Conservation (phyloP, 192 early-diverging fungal species). For the Allomyces macrogynus region DNA sequence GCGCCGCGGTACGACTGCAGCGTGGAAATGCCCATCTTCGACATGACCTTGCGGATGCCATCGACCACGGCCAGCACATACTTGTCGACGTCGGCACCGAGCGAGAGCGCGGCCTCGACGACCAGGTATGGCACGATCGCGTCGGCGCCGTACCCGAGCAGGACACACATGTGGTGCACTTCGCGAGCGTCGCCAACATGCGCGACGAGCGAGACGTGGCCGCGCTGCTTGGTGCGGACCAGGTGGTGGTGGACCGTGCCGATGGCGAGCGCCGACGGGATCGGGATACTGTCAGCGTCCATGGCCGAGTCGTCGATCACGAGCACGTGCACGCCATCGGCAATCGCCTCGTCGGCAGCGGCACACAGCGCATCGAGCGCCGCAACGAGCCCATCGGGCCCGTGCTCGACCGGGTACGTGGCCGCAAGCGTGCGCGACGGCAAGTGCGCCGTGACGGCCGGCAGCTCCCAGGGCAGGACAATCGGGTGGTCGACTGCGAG, state of each 20-base stretch:
- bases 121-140: conserved; percentile 69
- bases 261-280: conserved; percentile 67
- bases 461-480: conserved; percentile 32
- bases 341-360: conserved; percentile 63
- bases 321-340: conserved; percentile 55
- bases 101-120: conserved; percentile 71
- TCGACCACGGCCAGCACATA: conserved; percentile 75
- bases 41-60: conserved; percentile 96
- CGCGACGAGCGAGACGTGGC: conserved; percentile 65
- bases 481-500: neutral
- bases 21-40: conserved; percentile 99
- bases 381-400: conserved; percentile 49
- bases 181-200: conserved; percentile 90
- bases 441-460: conserved; percentile 58
- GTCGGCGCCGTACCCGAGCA: conserved; percentile 89
- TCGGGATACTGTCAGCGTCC: conserved; percentile 42
- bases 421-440: conserved; percentile 62
- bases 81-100: conserved; percentile 71
- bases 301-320: conserved; percentile 60
- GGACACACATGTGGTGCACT: conserved; percentile 85
- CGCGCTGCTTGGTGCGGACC: conserved; percentile 68
- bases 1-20: conserved; percentile 95
- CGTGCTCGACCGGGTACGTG: conserved; percentile 55
- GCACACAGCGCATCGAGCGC: conserved; percentile 74
- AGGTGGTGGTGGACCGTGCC: conserved; percentile 90